Conservation (phyloP, 2,329 filamentous ascomycete species). For the Seiridium cupressi region DNA sequence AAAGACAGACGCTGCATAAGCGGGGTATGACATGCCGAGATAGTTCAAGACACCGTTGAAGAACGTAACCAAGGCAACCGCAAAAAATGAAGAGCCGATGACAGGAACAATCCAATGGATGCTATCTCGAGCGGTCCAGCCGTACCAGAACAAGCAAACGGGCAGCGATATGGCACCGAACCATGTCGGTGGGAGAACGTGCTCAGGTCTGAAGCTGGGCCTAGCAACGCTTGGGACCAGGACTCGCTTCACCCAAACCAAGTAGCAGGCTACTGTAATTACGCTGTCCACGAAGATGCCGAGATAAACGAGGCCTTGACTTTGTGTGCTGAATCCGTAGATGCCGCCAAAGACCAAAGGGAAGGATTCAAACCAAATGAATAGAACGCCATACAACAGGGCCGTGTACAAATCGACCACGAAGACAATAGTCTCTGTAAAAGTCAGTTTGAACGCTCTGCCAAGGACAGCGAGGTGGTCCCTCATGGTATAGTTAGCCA, state of each 20-base stretch:
- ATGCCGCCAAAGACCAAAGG: constrained; percentile 1
- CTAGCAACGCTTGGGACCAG: background rate
- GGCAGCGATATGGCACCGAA: constrained; percentile 35
- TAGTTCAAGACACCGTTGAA: constrained; percentile 23
- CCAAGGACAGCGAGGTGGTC: background rate
- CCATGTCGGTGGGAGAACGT: background rate
- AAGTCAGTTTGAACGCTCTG: background rate
- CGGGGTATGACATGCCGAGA: constrained; percentile 16
- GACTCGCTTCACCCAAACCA: background rate
- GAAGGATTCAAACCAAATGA: constrained; percentile 4
- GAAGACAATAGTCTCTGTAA: background rate
- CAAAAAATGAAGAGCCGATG: background rate
- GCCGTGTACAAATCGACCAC: background rate
- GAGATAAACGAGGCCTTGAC: background rate
- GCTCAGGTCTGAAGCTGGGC: background rate
- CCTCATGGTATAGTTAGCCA: background rate
- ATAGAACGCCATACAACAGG: background rate
- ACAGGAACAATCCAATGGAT: constrained; percentile 19
- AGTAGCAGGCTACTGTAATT: background rate
- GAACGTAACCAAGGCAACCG: background rate
- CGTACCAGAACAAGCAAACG: constrained; percentile 64
- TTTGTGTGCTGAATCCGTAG: background rate
- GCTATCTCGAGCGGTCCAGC: constrained; percentile 55
- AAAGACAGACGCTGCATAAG: constrained; percentile 17
- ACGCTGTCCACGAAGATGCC: background rate